Percentiles rank a stretch among this genome's conserved stretches.
phyloP scores from a whole-genome alignment of 441 rosid species.

The Populus tomentosa region DNA sequence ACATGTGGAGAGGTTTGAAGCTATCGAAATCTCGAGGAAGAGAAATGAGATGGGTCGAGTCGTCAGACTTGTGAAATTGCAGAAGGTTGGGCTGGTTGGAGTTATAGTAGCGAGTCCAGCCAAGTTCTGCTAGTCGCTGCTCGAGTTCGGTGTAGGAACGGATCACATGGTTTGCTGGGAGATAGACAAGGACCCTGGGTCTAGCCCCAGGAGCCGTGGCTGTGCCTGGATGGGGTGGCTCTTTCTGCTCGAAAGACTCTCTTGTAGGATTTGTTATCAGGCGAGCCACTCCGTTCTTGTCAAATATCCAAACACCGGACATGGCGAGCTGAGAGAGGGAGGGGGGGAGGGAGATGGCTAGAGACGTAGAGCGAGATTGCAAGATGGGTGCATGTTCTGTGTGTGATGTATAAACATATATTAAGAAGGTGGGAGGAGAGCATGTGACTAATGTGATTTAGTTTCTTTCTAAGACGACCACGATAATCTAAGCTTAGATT shows the following conservation, averaged over 20 bases:
- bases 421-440: background rate
- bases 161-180: conserved; percentile 52
- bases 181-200: conserved; percentile 57
- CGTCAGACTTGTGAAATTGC: conserved; percentile 54
- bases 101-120: conserved; percentile 55
- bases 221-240: conserved; percentile 37
- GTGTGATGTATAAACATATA: background rate
- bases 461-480: background rate
- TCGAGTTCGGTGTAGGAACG: conserved; percentile 46
- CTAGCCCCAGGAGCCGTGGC: conserved; percentile 75
- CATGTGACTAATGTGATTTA: background rate
- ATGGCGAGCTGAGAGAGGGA: conserved; percentile 7
- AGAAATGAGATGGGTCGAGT: conserved; percentile 47
- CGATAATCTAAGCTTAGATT: background rate
- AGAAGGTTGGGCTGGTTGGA: conserved; percentile 34
- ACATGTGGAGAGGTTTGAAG: conserved; percentile 48
- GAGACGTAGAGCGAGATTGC: background rate
- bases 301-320: conserved; percentile 73
- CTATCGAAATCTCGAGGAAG: conserved; percentile 41
- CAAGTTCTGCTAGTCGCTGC: conserved; percentile 46
- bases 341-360: no score
- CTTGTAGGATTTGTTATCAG: conserved; percentile 50
- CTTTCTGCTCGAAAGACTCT: conserved; percentile 56
- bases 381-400: background rate
- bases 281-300: conserved; percentile 63